Percentiles rank a stretch among this genome's conserved stretches.
Evolutionary conservation across 176 grass and related monocot species (phyloP).

Genomic region (Cymbopogon citratus): DNA sequence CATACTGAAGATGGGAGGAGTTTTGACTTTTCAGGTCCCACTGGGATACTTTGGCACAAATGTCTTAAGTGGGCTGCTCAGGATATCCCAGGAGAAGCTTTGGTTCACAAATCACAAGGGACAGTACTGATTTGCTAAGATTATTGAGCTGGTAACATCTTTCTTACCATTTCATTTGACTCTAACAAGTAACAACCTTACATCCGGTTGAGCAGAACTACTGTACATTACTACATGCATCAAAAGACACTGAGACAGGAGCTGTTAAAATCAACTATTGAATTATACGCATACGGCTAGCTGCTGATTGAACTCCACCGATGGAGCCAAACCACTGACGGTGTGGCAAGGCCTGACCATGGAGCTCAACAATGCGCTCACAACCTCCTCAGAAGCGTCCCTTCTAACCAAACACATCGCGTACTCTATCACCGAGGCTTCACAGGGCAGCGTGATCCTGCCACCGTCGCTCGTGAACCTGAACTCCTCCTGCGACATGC

Average conservation of each 20-base stretch:
- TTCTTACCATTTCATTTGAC: background rate
- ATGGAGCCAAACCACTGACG: background rate
- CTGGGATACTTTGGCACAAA: conserved; percentile 21
- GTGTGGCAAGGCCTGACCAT: background rate
- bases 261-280: background rate
- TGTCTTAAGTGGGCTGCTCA: conserved; percentile 34
- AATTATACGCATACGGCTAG: background rate
- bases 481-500: conserved; percentile 43
- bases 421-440: conserved; percentile 37
- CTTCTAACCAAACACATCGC: conserved; percentile 35
- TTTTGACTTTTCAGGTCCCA: conserved; percentile 39
- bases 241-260: background rate
- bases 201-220: background rate
- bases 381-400: conserved; percentile 25
- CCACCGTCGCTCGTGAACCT: conserved; percentile 3
- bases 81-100: conserved; percentile 43
- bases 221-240: background rate
- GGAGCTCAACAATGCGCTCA: conserved; percentile 33
- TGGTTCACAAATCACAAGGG: conserved; percentile 12
- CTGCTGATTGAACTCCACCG: background rate
- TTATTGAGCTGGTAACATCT: background rate
- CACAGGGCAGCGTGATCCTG: conserved; percentile 44
- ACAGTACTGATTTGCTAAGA: background rate
- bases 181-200: background rate
- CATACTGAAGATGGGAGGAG: conserved; percentile 33